Evolutionary conservation across 2,329 filamentous ascomycete species (phyloP).

Genomic region (Colletotrichum orchidophilum): DNA sequence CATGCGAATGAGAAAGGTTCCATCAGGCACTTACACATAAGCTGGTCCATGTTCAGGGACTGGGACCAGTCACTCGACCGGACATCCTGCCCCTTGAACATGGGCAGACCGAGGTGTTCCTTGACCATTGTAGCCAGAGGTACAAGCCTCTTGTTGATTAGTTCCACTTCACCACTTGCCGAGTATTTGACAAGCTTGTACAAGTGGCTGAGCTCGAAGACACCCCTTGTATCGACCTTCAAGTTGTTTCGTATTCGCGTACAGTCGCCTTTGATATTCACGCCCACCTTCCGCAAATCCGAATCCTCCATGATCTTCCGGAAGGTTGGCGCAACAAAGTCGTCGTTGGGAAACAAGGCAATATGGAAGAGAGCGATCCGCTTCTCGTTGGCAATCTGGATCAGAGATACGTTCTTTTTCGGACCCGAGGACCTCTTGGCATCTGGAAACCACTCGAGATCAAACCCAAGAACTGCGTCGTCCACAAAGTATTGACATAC

Average conservation of each 20-base stretch:
- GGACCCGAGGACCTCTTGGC: constrained; percentile 57
- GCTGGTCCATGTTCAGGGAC: constrained; percentile 69
- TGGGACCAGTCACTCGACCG: constrained; percentile 80
- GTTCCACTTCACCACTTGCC: constrained; percentile 54
- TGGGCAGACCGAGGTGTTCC: constrained; percentile 75
- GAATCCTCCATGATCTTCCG: constrained; percentile 77
- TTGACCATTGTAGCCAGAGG: constrained; percentile 75
- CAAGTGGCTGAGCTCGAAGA: constrained; percentile 85
- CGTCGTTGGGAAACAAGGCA: constrained; percentile 65
- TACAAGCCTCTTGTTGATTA: constrained; percentile 74
- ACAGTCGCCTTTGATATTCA: constrained; percentile 76
- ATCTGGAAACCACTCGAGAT: constrained; percentile 82
- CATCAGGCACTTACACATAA: constrained; percentile 66
- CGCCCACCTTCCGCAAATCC: constrained; percentile 77
- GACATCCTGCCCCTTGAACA: constrained; percentile 77
- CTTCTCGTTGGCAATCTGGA: constrained; percentile 82
- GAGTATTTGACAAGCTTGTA: constrained; percentile 80
- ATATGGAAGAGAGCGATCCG: constrained; percentile 86
- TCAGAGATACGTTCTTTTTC: constrained; percentile 79
- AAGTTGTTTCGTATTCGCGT: constrained; percentile 75
- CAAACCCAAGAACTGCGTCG: constrained; percentile 83
- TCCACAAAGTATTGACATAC: constrained; percentile 72
- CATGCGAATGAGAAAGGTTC: constrained; percentile 9
- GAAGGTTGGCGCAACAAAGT: constrained; percentile 77
- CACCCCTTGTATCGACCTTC: constrained; percentile 68